Evolutionary conservation across 2,329 filamentous ascomycete species (phyloP), one percentile per base, ranked within the genome.

Genomic region (Geosmithia flava): DNA sequence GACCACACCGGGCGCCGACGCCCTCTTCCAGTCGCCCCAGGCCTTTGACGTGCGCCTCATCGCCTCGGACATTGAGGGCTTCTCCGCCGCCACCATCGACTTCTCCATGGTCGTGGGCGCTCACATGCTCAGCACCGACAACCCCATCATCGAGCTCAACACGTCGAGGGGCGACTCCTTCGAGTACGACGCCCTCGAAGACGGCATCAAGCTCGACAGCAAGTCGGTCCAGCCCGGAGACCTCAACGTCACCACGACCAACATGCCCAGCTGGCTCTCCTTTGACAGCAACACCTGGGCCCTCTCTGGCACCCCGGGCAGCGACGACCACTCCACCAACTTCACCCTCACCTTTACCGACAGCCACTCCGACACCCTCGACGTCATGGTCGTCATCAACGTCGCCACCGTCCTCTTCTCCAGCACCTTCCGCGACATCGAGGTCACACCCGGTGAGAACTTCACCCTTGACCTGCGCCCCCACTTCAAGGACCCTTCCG

Each of bases 51-150:
- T 95, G 49, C 72, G 79, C 51, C 68, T 95, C 7, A 78, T 93
- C 46, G 87, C 86, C 1, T 91, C 85, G 1, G 85, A 94, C 58
- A 76, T 88, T 17, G 68, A 77, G n/a, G 87, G 86, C 1, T 95
- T 90, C 59, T 77, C 84, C 5, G 83, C 80, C 1, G 72, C 76
- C 10, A 74, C 76, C 2, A 59, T 84, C 47, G 66, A 70, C 0
- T 94, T 95, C 60, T 79, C 81, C 6, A 75, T 95, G 37, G 71
- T 82, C 2, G 80, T 95, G 19, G 83, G 83, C 44, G 76, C 71
- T 47, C 85, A 89, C 61, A 75, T 82, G 53, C 68, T 95, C 41
- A 75, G 75, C 1, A 83, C 85, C 52, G 72, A 75, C 2, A 70
- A 79, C 10, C 72, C 75, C 6, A 59, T 70, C 8, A 66, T 87